phyloP scores from a whole-genome alignment of 2,329 filamentous ascomycete species.

The Cadophora malorum region DNA sequence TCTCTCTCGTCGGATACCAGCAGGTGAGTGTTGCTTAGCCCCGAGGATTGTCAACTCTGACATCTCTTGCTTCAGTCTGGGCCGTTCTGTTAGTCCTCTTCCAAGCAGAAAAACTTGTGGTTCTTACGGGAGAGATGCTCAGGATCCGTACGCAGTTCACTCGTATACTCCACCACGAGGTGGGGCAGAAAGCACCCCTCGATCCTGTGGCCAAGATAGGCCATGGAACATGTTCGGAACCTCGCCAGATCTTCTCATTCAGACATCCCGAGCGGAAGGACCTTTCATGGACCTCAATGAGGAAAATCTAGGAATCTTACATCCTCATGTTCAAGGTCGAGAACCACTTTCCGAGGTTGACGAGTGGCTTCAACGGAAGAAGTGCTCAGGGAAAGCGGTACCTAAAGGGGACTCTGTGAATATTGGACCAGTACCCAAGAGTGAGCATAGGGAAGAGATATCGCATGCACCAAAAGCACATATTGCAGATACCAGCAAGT shows the following conservation, averaged over 20 bases:
- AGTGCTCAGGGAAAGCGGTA: background rate
- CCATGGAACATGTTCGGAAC: background rate
- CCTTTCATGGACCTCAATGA: background rate
- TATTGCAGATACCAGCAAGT: background rate
- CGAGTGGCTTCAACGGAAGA: background rate
- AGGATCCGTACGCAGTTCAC: background rate
- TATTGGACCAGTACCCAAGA: background rate
- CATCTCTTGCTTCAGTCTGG: too few relatives aligned
- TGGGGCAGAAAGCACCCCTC: background rate
- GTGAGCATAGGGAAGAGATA: background rate
- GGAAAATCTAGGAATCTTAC: background rate
- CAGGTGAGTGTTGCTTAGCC: too few relatives aligned
- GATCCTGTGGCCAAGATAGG: background rate
- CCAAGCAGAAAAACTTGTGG: too few relatives aligned
- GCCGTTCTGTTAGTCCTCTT: background rate
- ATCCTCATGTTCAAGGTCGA: background rate
- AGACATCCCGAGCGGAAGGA: background rate
- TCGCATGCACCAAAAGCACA: background rate
- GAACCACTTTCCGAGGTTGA: background rate
- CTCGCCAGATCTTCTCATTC: background rate
- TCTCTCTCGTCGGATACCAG: background rate
- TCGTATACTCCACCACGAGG: background rate
- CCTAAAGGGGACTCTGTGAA: background rate
- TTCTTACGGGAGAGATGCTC: background rate
- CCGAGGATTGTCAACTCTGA: too few relatives aligned